Evolutionary conservation across 805 yeast genomes (phyloP), one percentile per base, ranked within the genome.

Genomic region (Blastobotrys attinorum): DNA sequence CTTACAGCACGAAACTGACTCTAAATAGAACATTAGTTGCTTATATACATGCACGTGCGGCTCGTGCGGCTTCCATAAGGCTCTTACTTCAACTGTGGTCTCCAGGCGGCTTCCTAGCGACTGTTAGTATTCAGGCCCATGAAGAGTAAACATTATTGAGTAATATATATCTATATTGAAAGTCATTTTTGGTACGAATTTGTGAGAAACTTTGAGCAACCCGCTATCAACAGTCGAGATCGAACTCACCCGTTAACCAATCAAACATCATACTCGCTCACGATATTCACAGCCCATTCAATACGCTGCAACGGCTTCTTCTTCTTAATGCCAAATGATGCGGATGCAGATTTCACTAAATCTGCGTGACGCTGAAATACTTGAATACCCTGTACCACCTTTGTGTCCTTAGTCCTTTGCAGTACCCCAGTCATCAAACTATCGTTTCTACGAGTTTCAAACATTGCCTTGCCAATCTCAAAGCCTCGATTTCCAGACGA

Each of bases 371-470:
- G 69, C 35, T 69, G 72, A 55, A 83, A 80, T 48, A 71, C 77
- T 53, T 76, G 81, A 37, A 86, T 56, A 3, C 95, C 95, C 56
- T 79, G 73, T 43, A 86, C 60, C 0, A 76, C 64, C 0, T 72
- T 62, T 51, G 80, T 79, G 22, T 78, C 83, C 46, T 72, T 72
- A 42, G 83, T 76, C 47, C 76, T 77, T 13, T 72, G 60, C 1
- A 79, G 49, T 39, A 72, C 53, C 49, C 73, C 73, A n/a, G 76
- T 63, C 39, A 80, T 55, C 3, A 65, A 52, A 33, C 68, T 67
- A 46, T 75, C 81, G 43, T 75, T 74, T 43, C 73, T 72, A 51
- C 46, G 39, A 22, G 22, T 38, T 4, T 41, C 54, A 21, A 47
- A 46, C 51, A 45, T 55, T 42, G 43, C 48, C 42, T 44, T 47